Percentiles rank a stretch among this genome's conserved stretches.
These are phyloP conservation scores for Nitzschia sp. DNA, from an alignment of 108 stramenopile species.

Conservation along the genomic window DNA sequence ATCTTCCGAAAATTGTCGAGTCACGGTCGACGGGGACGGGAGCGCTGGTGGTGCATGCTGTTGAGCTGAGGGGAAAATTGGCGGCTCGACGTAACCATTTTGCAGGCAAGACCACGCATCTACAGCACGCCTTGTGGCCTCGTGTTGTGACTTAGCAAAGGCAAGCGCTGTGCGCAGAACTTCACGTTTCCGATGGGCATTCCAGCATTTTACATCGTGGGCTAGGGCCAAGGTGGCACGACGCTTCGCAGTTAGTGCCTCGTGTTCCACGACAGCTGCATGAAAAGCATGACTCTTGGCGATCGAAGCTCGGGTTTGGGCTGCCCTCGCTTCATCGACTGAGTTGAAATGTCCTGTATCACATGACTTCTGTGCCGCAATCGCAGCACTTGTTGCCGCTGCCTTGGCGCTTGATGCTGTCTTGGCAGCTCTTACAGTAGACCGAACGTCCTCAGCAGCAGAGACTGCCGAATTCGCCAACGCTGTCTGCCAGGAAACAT, in stretches of 20 bases:
- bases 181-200: conserved; percentile 77
- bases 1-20: conserved; percentile 25
- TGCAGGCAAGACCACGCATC: conserved; percentile 81
- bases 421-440: conserved; percentile 65
- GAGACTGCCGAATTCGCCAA: conserved; percentile 72
- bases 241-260: conserved; percentile 74
- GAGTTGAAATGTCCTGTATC: conserved; percentile 49
- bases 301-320: conserved; percentile 67
- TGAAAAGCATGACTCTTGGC: conserved; percentile 84
- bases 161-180: conserved; percentile 56
- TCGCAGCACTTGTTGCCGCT: conserved; percentile 53
- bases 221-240: conserved; percentile 75
- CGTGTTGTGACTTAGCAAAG: conserved; percentile 69
- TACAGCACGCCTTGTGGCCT: conserved; percentile 62
- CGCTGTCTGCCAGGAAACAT: conserved; percentile 82
- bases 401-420: conserved; percentile 70
- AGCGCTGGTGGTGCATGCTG: background rate
- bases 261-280: conserved; percentile 84
- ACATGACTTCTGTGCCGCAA: conserved; percentile 46
- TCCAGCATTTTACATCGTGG: conserved; percentile 86
- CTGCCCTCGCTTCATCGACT: conserved; percentile 61
- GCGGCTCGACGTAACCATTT: conserved; percentile 67
- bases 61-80: conserved; percentile 43
- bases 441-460: conserved; percentile 74
- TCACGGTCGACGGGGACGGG: background rate